Base-by-base conservation (phyloP, 148 eudicot species). In the Euryodendron excelsum region DNA sequence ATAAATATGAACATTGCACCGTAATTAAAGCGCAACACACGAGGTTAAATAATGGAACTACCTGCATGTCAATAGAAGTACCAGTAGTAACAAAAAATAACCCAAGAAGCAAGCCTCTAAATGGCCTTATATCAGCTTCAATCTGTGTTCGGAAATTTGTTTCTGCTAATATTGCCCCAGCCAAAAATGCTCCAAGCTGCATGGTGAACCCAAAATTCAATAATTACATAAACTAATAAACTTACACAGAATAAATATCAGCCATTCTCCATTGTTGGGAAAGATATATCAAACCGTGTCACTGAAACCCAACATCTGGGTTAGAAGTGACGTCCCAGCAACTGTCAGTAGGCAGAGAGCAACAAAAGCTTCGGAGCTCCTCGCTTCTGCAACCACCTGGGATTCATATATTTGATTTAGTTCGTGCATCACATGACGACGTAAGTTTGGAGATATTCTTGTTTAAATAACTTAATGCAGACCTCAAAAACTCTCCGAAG, bases 321-420 rank as follows among this genome's bases (percentile, higher is more conserved):
- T 96, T 53, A 93, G 23, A 72, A 96, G 99, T 77, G 99, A 93
- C 63, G 98, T 96, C 82, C 99, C 98, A 28, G 97, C 94, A 73
- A 96, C 98, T 58, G 98, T 96, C 70, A 96, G 90, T 25, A 96
- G 88, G 87, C 99, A 96, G 53, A 96, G 97, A 39, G 99, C 99
- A 74, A 96, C 92, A 84, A 96, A 96, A 81, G 99, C 99, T 87
- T 96, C 99, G 44, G 98, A 96, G 84, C 99, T 96, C 87, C 99
- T 91, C 36, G 98, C 88, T 87, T 96, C 99, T 81, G 99, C 98
- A 78, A 96, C 92, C 82, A 93, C 92, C 99, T 96, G 85, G 76
- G 62, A 80, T 45, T 64, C 74, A 86, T 53, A 77, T 71, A 79
- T 77, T 77, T 85, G 53, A 81, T 82, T 77, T 71, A 15, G 65